Evolutionary conservation across 192 early-diverging fungal species (phyloP).

Genomic region (Spinellus fusiger): DNA sequence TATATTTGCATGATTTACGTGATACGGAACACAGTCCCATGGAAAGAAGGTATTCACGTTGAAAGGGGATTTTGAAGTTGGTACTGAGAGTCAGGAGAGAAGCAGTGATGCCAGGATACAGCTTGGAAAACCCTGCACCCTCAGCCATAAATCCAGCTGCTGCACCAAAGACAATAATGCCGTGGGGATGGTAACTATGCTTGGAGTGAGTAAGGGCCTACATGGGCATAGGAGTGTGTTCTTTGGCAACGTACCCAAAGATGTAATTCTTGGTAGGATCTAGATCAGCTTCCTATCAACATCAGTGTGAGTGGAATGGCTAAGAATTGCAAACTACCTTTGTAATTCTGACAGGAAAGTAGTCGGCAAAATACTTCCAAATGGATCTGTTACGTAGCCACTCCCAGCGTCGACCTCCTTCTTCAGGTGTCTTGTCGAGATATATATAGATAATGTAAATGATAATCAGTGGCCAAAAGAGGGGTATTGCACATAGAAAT

Average conservation of each 20-base stretch:
- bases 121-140: conserved; percentile 61
- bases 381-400: conserved; percentile 44
- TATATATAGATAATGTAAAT: conserved; percentile 73
- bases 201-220: neutral
- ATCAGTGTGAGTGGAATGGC: neutral
- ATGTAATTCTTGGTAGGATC: conserved; percentile 83
- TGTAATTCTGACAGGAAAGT: conserved; percentile 73
- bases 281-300: conserved; percentile 64
- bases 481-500: conserved; percentile 42
- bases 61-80: conserved; percentile 83
- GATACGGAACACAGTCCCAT: conserved; percentile 74
- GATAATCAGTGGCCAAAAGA: conserved; percentile 53
- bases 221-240: neutral
- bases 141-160: conserved; percentile 78
- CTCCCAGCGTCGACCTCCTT: conserved; percentile 62
- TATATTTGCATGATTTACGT: conserved; percentile 64
- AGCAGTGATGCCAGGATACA: conserved; percentile 74
- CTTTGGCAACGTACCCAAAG: conserved; percentile 49
- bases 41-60: conserved; percentile 75
- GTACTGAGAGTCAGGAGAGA: conserved; percentile 74
- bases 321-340: conserved; percentile 39
- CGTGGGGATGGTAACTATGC: conserved; percentile 84
- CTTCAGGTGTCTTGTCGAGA: conserved; percentile 70
- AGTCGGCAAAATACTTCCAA: conserved; percentile 76
- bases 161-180: conserved; percentile 80